phyloP scores from a whole-genome alignment of 805 yeast species.

The Yarrowia sp. region DNA sequence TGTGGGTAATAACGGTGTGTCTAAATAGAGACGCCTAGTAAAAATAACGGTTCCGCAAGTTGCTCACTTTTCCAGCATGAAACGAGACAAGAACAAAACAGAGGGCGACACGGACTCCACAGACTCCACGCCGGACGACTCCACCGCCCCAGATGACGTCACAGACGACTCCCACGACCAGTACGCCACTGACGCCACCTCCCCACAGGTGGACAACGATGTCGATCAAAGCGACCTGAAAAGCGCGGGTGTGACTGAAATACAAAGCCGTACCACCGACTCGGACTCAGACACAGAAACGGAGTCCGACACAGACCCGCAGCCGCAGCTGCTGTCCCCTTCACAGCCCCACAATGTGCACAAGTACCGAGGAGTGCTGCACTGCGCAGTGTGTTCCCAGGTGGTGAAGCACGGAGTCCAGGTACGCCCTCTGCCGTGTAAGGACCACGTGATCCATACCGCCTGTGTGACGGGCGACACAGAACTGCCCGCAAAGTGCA shows the following conservation, averaged over 20 bases:
- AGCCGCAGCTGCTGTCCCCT: neutral
- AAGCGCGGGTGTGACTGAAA: neutral
- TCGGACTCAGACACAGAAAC: conserved; percentile 5
- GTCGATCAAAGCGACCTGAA: conserved; percentile 8
- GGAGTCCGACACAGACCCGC: neutral
- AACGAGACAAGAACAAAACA: conserved; percentile 17
- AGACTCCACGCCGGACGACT: conserved; percentile 11
- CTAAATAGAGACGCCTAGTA: neutral
- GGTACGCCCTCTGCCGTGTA: conserved; percentile 6
- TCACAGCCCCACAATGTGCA: conserved; percentile 24
- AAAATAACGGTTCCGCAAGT: neutral
- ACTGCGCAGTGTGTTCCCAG: conserved; percentile 9
- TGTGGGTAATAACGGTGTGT: neutral
- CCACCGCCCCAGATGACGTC: conserved; percentile 12
- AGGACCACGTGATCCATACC: conserved; percentile 11
- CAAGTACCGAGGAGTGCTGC: conserved; percentile 19
- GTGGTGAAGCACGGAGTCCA: conserved; percentile 22
- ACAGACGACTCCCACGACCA: neutral
- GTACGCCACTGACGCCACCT: conserved; percentile 36
- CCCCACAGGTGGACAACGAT: conserved; percentile 12
- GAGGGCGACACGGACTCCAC: neutral
- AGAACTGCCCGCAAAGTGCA: conserved; percentile 10
- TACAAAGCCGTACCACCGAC: neutral
- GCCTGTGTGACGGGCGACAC: neutral
- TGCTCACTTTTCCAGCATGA: conserved; percentile 11